These are phyloP conservation scores for Xylariaceae sp. DNA, from an alignment of 2,329 filamentous ascomycete species.

Conservation along the genomic window DNA sequence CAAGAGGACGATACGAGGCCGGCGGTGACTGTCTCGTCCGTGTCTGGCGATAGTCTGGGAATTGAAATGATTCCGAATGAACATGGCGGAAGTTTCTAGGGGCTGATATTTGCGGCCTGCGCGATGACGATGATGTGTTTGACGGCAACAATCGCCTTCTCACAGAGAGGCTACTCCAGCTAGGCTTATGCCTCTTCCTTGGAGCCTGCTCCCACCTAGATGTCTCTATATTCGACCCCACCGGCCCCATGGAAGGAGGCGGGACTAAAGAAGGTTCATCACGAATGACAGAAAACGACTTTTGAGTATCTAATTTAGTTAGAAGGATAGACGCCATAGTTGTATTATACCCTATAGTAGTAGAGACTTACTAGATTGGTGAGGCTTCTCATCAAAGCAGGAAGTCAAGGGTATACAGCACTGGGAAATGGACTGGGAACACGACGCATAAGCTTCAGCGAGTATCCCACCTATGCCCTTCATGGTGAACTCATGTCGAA, in stretches of 20 bases:
- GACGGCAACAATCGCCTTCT: conserved; percentile 51
- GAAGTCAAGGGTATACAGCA: conserved; percentile 49
- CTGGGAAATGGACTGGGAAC: conserved; percentile 49
- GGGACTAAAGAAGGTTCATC: conserved; percentile 43
- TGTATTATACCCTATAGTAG: conserved; percentile 25
- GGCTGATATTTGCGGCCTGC: conserved; percentile 59
- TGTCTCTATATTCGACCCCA: conserved; percentile 28
- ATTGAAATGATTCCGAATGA: conserved; percentile 42
- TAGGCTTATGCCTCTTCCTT: conserved; percentile 44
- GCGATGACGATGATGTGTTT: conserved; percentile 43
- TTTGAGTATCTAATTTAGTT: conserved; percentile 34
- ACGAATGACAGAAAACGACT: conserved; percentile 41
- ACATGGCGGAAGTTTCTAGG: conserved; percentile 65
- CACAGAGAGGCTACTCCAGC: conserved; percentile 47
- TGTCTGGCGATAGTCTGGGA: conserved; percentile 28
- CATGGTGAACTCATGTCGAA: conserved; percentile 42
- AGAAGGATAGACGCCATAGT: conserved; percentile 10
- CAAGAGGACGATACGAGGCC: conserved; percentile 55
- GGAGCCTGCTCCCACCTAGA: conserved; percentile 39
- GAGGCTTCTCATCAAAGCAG: conserved; percentile 43
- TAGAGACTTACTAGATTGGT: conserved; percentile 41
- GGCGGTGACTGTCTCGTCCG: conserved; percentile 38
- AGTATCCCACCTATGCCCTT: conserved; percentile 47
- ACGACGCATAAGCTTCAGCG: conserved; percentile 47
- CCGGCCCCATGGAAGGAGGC: conserved; percentile 36